Conservation (phyloP, 495 filamentous ascomycete species). For the Aspergillus heteromorphus region DNA sequence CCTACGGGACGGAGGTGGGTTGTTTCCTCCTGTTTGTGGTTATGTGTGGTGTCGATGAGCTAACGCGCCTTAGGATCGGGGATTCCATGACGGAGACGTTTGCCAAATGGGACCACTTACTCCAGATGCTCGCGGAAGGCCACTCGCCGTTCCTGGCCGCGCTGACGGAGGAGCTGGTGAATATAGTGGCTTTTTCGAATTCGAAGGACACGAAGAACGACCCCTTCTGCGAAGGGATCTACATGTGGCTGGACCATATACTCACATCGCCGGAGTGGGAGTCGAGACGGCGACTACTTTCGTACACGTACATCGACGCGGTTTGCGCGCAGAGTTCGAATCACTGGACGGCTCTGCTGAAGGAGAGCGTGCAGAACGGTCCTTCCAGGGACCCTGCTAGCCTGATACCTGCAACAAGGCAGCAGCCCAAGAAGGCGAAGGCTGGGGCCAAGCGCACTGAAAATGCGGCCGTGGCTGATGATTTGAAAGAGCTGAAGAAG, state of each 20-base stretch:
- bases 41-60: not conserved
- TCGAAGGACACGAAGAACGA: slow-evolving; percentile 14
- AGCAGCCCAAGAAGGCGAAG: not conserved
- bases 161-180: slow-evolving; percentile 32
- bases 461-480: slow-evolving; percentile 7
- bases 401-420: not conserved
- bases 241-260: slow-evolving; percentile 39
- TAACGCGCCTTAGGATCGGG: slow-evolving; percentile 21
- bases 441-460: not conserved
- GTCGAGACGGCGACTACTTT: slow-evolving; percentile 20
- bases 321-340: slow-evolving; percentile 29
- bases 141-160: slow-evolving; percentile 27
- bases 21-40: slow-evolving; percentile 1
- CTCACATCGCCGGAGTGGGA: slow-evolving; percentile 31
- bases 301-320: slow-evolving; percentile 28
- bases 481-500: slow-evolving; percentile 20
- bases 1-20: slow-evolving; percentile 30
- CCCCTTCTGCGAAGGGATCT: slow-evolving; percentile 27
- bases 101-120: slow-evolving; percentile 30
- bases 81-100: slow-evolving; percentile 27
- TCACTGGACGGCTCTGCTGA: slow-evolving; percentile 28
- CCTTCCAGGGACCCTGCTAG: not conserved
- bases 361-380: slow-evolving; percentile 15
- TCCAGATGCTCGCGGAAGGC: slow-evolving; percentile 27
- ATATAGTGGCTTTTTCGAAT: slow-evolving; percentile 25